Base-by-base conservation (phyloP, 306 rosid species). In the Citrullus mucosospermus region DNA sequence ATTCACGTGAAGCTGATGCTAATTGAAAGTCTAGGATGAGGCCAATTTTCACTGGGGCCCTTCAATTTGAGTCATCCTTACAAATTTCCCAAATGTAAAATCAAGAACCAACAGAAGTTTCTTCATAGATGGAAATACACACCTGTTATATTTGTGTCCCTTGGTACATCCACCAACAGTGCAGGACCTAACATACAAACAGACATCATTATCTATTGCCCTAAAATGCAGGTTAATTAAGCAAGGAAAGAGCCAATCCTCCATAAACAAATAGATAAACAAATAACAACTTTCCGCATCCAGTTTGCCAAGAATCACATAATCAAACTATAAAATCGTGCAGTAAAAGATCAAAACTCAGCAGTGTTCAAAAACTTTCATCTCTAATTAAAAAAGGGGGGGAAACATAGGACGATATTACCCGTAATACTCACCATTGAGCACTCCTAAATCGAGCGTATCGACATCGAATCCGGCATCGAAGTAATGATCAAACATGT, bases 391-490 rank as follows among this genome's bases (percentile, higher is more conserved):
- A 41, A 22, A 25, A 22, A 5, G 3, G 77, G 10, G 61, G 44
- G 1, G 6, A 53, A 17, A 4, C 13, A 6, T 25, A 53, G 50
- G 7, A 30, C 14, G 11, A 53, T 17, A 12, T 15, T 9, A 5
- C 17, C 53, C 81, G 12, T 28, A 59, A 6, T 1, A 15, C 71
- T 7, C 77, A 90, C 98, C 98, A 48, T 92, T 94, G 41, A 94
- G 97, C 20, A 92, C 82, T 17, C 80, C 85, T 54, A 94, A 39
- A 76, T 92, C 97, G 38, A 94, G 97, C 0, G 96, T 68, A 76
- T 92, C 95, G 9, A 90, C 91, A 13, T 94, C 96, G 82, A 94
- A 94, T 41, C 98, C 95, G 2, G 94, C 93, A 57, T 94, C 97
- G 39, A 79, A 87, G 86, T 93, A 92, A 82, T 88, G 86, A 62